These are phyloP conservation scores for Plasmodium knowlesi DNA, from an alignment of 169 alveolate genomes.

Conservation along the genomic window DNA sequence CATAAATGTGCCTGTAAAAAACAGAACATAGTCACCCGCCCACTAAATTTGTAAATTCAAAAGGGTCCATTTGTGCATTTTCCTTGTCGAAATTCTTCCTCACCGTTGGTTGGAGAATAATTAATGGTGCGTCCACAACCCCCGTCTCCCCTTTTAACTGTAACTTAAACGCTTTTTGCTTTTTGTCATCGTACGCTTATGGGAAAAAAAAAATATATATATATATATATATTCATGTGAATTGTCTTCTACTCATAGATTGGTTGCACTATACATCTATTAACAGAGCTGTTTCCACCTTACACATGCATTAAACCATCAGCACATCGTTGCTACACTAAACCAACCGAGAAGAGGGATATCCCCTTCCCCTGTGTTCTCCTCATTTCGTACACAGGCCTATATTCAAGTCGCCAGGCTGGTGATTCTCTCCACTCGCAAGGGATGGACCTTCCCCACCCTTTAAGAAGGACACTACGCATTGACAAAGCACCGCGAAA, in stretches of 20 bases:
- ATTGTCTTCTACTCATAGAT: not conserved
- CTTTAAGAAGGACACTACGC: not conserved
- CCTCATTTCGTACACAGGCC: constrained; percentile 7
- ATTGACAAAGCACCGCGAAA: constrained; percentile 13
- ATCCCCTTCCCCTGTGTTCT: not conserved
- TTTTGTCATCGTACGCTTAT: constrained; percentile 27
- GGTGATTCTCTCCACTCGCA: constrained; percentile 1
- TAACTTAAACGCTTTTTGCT: not conserved
- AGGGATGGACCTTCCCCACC: not conserved
- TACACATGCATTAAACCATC: not conserved
- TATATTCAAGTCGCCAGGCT: constrained; percentile 4
- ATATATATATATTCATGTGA: too few relatives aligned
- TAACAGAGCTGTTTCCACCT: not conserved
- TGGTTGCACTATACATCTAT: not conserved
- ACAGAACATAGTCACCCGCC: not conserved
- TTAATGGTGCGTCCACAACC: constrained; percentile 3
- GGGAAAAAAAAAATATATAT: not conserved
- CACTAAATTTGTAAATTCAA: not conserved
- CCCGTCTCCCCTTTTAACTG: not conserved
- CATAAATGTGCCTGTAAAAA: not conserved
- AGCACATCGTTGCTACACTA: not conserved
- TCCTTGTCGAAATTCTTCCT: not conserved
- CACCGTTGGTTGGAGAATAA: constrained; percentile 47
- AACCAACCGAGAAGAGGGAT: not conserved
- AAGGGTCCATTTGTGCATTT: not conserved